Percentiles rank a stretch among this genome's conserved stretches.
Conservation (phyloP, 208 protist species). For the Leishmania martiniquensis region DNA sequence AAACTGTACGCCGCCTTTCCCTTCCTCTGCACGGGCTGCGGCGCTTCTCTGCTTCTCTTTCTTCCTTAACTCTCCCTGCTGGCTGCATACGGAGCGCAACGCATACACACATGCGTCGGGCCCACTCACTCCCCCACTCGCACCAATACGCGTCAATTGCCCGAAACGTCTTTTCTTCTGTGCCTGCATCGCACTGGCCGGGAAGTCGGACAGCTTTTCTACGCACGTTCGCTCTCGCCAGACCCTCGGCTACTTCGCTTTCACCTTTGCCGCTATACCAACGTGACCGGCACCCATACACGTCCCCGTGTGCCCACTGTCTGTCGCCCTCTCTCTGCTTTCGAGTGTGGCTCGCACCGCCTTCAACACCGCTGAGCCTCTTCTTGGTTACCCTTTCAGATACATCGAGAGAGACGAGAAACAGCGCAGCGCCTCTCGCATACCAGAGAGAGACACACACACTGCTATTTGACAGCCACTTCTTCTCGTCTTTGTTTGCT, state of each 20-base stretch:
- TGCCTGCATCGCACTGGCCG: no score
- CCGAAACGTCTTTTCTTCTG: no score
- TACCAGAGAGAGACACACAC: neutral
- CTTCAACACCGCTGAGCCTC: neutral
- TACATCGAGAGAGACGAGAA: neutral
- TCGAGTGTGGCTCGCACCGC: neutral
- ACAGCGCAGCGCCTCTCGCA: neutral
- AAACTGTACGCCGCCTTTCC: neutral
- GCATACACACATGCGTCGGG: no score
- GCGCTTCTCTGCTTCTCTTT: slow-evolving; percentile 14
- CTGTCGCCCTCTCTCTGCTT: neutral
- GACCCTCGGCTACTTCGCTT: neutral
- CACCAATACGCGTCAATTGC: no score
- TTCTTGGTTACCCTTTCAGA: slow-evolving; percentile 1
- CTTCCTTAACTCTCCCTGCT: neutral
- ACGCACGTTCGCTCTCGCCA: neutral
- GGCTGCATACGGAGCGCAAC: neutral
- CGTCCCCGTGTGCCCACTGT: neutral
- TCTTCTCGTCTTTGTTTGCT: neutral
- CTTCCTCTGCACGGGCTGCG: neutral
- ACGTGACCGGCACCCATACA: slow-evolving; percentile 1
- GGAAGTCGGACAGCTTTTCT: no score
- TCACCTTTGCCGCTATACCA: slow-evolving; percentile 5
- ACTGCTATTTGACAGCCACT: neutral
- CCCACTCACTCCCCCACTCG: no score